Base-by-base conservation (phyloP, 2,329 filamentous ascomycete species). In the Hymenoscyphus infarciens region DNA sequence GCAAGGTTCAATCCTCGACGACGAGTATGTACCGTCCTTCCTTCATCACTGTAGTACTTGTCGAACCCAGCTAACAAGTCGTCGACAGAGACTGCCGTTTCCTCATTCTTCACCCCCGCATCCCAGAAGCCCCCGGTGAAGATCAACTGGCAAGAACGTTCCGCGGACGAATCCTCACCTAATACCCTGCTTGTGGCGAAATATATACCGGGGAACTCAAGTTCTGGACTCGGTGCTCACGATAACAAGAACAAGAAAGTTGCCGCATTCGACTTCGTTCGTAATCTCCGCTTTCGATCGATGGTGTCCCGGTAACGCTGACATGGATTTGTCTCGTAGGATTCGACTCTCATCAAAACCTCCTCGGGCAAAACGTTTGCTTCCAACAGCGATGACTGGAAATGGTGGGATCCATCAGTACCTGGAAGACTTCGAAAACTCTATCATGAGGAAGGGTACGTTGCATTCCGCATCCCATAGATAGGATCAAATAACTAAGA, bases 81-180 rank as follows among this genome's bases (percentile, higher is more conserved):
- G 42, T 19, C n/a, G 42, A 49, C 42, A 91, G 88, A 86, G 74
- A 85, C 77, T 64, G 86, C 89, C 1, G 86, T 96, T 1, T 84
- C 90, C 22, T 91, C 84, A 60, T 98, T 98, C 79, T 98, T 98
- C 77, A 96, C 88, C 0, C 93, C 93, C 0, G 74, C 83, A 0
- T 97, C 92, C 0, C 86, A 97, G 74, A 97, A 96, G 74, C 86
- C 89, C 35, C 90, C 91, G 15, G 88, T 93, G 57, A 85, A 84
- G 62, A 86, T 90, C 58, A 79, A 77, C 10, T 98, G 95, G 91
- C 75, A 81, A 80, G 77, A 89, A 83, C 74, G 88, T 80, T 73
- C 89, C 2, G 77, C 79, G 0, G 71, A 78, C 56, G 77, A 82
- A 7, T 77, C 81, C 60, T 74, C 75, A 1, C 79, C 79, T 0